These are phyloP conservation scores for Ceratopteris richardii DNA, from an alignment of 75 land plant genomes.

Conservation along the genomic window DNA sequence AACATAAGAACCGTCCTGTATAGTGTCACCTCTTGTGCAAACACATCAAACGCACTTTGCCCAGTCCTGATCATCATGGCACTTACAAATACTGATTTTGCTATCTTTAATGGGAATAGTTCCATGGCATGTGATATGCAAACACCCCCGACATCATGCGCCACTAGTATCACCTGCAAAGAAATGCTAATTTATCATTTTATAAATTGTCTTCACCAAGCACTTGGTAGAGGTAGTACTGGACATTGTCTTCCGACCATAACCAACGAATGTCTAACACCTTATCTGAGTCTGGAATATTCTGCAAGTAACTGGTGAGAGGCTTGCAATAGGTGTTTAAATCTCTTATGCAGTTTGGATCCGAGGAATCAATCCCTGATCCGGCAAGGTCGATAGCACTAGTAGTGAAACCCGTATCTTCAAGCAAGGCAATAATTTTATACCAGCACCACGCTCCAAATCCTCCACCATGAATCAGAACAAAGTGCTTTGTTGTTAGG, in stretches of 20 bases:
- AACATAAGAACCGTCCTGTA: no score
- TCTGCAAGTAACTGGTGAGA: constrained; percentile 40
- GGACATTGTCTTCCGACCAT: no score
- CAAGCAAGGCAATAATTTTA: constrained; percentile 60
- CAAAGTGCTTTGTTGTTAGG: constrained; percentile 49
- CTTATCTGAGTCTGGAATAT: constrained; percentile 63
- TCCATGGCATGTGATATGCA: constrained; percentile 73
- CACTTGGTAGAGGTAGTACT: no score
- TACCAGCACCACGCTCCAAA: constrained; percentile 98
- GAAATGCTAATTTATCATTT: not conserved
- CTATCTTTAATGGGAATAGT: constrained; percentile 40
- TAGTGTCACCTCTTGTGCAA: constrained; percentile 48
- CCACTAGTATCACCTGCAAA: constrained; percentile 64
- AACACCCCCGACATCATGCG: constrained; percentile 82
- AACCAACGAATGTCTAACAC: constrained; percentile 11
- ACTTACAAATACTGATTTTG: constrained; percentile 63
- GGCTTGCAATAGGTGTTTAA: constrained; percentile 62
- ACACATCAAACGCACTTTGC: constrained; percentile 71
- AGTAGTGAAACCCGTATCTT: constrained; percentile 55
- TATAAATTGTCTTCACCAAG: no score
- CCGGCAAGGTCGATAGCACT: constrained; percentile 69
- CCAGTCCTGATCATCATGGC: constrained; percentile 74
- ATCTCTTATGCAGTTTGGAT: constrained; percentile 44
- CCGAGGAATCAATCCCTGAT: constrained; percentile 63
- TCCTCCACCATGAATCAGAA: constrained; percentile 81